Percentiles rank a stretch among this genome's conserved stretches.
Conservation (phyloP, 2,329 filamentous ascomycete genomes). For the Ceratocystis harringtonii region DNA sequence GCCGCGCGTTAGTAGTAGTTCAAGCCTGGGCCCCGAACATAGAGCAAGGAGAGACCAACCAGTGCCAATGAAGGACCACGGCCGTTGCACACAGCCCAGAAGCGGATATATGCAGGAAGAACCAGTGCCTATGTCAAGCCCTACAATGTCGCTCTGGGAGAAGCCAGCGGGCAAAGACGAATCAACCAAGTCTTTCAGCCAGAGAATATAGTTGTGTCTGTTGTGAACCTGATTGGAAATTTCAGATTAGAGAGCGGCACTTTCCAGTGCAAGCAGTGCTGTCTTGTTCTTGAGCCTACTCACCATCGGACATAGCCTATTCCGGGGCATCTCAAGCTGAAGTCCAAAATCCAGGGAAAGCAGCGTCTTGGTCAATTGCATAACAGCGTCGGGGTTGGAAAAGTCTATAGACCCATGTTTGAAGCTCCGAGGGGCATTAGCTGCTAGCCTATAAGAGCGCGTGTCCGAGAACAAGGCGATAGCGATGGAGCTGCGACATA, state of each 20-base stretch:
- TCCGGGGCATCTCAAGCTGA: conserved; percentile 51
- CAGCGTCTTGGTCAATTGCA: conserved; percentile 68
- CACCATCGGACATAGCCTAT: conserved; percentile 78
- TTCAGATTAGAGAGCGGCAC: neutral
- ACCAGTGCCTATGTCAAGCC: conserved; percentile 79
- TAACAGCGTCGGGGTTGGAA: conserved; percentile 56
- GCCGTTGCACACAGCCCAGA: conserved; percentile 53
- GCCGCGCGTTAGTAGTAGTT: neutral
- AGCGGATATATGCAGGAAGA: conserved; percentile 86
- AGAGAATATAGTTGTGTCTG: conserved; percentile 78
- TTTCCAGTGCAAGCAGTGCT: neutral
- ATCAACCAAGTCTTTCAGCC: conserved; percentile 71
- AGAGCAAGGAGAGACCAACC: conserved; percentile 22
- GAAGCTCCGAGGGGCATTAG: conserved; percentile 21
- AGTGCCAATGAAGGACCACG: conserved; percentile 62
- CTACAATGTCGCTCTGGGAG: conserved; percentile 38
- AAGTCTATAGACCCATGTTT: conserved; percentile 55
- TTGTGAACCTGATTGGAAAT: conserved; percentile 34
- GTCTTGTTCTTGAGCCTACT: conserved; percentile 18
- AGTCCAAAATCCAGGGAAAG: conserved; percentile 63
- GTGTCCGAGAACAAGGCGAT: neutral
- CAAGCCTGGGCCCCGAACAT: neutral
- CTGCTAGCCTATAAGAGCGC: neutral
- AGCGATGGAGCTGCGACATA: conserved; percentile 20
- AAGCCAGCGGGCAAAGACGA: conserved; percentile 41